A percentile compares a stretch with the other conserved stretches of the same genome.
Evolutionary conservation across 2,329 filamentous ascomycete species (phyloP).

Genomic region (Cladophialophora bantiana): DNA sequence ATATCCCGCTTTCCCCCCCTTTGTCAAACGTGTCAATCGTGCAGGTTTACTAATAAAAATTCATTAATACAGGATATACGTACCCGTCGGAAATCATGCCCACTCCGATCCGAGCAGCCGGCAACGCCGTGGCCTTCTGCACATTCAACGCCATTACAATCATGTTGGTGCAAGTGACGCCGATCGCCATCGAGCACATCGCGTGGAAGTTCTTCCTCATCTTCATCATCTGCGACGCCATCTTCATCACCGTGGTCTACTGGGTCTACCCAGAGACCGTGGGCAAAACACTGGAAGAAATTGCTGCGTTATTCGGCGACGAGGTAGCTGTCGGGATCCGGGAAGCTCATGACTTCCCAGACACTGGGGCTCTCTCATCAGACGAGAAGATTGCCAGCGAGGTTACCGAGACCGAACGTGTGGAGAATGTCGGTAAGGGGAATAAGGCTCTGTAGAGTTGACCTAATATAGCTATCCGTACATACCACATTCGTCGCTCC

Average conservation of each 20-base stretch:
- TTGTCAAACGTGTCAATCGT: background rate
- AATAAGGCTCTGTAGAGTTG: background rate
- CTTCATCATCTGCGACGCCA: conserved; percentile 41
- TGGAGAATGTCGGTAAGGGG: conserved; percentile 10
- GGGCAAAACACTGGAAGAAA: conserved; percentile 33
- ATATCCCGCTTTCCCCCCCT: background rate
- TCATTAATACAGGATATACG: conserved; percentile 5
- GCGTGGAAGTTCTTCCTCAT: conserved; percentile 47
- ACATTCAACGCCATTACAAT: conserved; percentile 29
- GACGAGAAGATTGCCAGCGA: conserved; percentile 12
- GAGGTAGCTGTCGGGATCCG: conserved; percentile 16
- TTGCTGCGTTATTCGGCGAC: conserved; percentile 29
- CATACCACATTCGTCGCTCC: no score
- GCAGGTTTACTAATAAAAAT: conserved; percentile 1
- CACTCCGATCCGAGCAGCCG: conserved; percentile 22
- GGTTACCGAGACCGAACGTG: conserved; percentile 8
- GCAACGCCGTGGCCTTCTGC: conserved; percentile 24
- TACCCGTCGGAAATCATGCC: conserved; percentile 25
- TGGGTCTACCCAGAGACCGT: conserved; percentile 39
- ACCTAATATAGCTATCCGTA: no score
- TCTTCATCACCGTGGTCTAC: conserved; percentile 45
- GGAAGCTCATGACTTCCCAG: conserved; percentile 10
- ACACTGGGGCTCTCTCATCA: background rate
- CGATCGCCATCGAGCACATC: conserved; percentile 43
- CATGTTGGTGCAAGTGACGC: conserved; percentile 34